Evolutionary conservation across 164 flowering plant genomes (phyloP).

Genomic region (Tetrastigma voinierianum): DNA sequence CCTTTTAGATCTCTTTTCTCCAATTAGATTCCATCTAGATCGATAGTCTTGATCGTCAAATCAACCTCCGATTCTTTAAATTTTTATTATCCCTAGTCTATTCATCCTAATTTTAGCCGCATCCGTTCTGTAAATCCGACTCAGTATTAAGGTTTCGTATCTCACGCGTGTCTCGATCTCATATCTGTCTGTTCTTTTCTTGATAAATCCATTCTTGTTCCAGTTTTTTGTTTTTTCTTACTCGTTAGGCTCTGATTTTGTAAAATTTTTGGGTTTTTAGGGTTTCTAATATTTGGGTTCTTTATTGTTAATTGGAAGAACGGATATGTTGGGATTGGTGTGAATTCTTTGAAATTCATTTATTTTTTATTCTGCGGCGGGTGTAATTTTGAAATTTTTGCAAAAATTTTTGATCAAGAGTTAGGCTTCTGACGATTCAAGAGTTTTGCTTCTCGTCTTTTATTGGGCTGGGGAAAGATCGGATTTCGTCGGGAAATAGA

Average conservation of each 20-base stretch:
- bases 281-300: conserved; percentile 1
- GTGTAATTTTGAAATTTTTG: conserved; percentile 14
- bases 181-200: neutral
- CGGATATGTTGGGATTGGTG: conserved; percentile 9
- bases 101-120: conserved; percentile 9
- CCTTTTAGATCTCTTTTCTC: neutral
- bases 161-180: neutral
- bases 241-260: neutral
- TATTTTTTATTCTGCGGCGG: neutral
- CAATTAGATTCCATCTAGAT: too few relatives aligned
- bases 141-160: conserved; percentile 19
- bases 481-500: neutral
- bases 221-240: neutral
- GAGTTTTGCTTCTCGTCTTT: conserved; percentile 10
- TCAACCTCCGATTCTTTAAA: neutral
- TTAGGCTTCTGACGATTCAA: conserved; percentile 27
- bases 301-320: neutral
- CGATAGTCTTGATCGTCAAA: neutral
- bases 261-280: neutral
- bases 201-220: neutral
- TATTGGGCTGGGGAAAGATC: conserved; percentile 14
- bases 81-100: conserved; percentile 8
- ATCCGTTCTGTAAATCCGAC: neutral
- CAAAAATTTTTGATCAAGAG: conserved; percentile 21
- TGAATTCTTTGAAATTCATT: neutral